These are phyloP conservation scores for Saccharomyces pastorianus DNA, from an alignment of 1,139 yeast genomes.

Conservation along the genomic window DNA sequence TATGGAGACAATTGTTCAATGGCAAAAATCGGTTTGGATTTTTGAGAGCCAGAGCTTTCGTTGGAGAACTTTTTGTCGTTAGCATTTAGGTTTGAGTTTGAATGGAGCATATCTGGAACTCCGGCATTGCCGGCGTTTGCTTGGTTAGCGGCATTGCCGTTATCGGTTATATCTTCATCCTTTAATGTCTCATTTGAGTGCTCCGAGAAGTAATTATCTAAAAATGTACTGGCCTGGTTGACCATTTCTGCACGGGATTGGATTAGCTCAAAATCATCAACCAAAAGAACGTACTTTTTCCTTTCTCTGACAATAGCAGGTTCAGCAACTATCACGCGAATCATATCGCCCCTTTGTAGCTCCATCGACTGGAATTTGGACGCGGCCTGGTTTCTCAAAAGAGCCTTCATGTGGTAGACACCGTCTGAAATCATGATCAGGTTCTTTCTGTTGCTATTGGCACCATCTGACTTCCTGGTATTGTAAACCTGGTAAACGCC, in stretches of 20 bases:
- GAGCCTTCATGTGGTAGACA: slow-evolving; percentile 51
- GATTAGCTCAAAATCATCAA: slow-evolving; percentile 45
- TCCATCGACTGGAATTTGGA: slow-evolving; percentile 44
- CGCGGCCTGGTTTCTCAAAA: slow-evolving; percentile 53
- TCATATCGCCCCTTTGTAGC: slow-evolving; percentile 37
- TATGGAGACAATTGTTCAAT: slow-evolving; percentile 89
- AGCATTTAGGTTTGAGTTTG: slow-evolving; percentile 4
- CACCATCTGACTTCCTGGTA: slow-evolving; percentile 28
- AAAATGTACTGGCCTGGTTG: slow-evolving; percentile 36
- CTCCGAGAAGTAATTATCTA: slow-evolving; percentile 46
- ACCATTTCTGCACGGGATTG: slow-evolving; percentile 38
- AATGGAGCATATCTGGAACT: background rate
- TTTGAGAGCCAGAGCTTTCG: slow-evolving; percentile 21
- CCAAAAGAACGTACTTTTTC: slow-evolving; percentile 49
- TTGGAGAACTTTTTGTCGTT: slow-evolving; percentile 6
- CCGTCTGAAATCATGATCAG: slow-evolving; percentile 54
- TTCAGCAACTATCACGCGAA: slow-evolving; percentile 27
- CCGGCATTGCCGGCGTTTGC: background rate
- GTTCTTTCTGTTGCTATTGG: slow-evolving; percentile 26
- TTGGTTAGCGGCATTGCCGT: background rate
- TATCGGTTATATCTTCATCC: slow-evolving; percentile 21
- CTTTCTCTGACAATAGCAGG: slow-evolving; percentile 32
- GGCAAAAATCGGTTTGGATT: slow-evolving; percentile 45
- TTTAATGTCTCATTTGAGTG: slow-evolving; percentile 44
- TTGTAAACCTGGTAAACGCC: slow-evolving; percentile 30